Conservation (phyloP, 768 basidiomycete genomes). For the Rhodosporidiobolus sp. region DNA sequence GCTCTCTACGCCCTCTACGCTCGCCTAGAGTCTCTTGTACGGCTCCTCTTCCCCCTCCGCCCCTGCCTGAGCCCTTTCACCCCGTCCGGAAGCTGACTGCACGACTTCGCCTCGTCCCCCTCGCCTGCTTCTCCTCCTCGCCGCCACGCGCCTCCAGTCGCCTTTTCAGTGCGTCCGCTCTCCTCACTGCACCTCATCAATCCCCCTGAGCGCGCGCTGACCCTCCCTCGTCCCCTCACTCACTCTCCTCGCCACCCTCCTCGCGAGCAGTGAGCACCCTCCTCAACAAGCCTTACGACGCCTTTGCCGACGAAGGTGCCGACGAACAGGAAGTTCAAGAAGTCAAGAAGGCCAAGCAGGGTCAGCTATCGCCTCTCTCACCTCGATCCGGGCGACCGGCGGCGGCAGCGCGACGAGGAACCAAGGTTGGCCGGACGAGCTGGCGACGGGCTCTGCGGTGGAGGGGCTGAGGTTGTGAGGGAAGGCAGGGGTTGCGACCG, state of each 20-base stretch:
- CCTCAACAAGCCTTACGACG: slow-evolving; percentile 44
- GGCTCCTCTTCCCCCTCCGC: background rate
- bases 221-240: background rate
- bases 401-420: too few species aligned
- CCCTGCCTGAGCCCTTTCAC: background rate
- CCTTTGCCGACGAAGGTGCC: slow-evolving; percentile 40
- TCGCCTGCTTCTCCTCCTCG: background rate
- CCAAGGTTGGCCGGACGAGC: too few species aligned
- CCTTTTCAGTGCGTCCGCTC: slow-evolving; percentile 1
- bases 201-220: background rate
- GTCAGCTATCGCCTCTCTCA: background rate
- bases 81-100: too few species aligned
- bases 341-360: slow-evolving; percentile 34
- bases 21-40: too few species aligned
- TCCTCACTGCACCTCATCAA: background rate
- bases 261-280: slow-evolving; percentile 27
- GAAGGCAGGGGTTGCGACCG: too few species aligned
- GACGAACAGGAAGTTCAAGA: slow-evolving; percentile 37
- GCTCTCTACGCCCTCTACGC: too few species aligned
- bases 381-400: background rate
- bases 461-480: too few species aligned
- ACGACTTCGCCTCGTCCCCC: background rate
- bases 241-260: background rate
- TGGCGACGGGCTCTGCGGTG: too few species aligned
- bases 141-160: background rate